Percentiles rank a stretch among this genome's conserved stretches.
These are phyloP conservation scores for Fraxinus baroniana DNA, from an alignment of 305 asterid species.

Conservation along the genomic window DNA sequence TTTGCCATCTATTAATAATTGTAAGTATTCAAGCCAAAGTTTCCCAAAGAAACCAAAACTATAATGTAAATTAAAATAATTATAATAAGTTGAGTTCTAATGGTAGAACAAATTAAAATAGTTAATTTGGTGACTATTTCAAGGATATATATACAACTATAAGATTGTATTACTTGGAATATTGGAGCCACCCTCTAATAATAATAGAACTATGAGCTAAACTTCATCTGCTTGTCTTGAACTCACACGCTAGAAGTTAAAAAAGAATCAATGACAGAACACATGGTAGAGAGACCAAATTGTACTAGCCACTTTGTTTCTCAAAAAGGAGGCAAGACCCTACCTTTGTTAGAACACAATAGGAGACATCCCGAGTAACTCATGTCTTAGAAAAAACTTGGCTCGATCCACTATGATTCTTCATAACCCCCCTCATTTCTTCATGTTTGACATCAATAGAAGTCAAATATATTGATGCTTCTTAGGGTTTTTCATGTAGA, in stretches of 20 bases:
- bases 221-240: not conserved
- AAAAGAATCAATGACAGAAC: not conserved
- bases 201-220: not conserved
- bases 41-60: not conserved
- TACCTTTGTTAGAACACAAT: not conserved
- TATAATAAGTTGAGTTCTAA: not conserved
- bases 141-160: not conserved
- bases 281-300: not conserved
- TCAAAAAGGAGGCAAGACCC: not conserved
- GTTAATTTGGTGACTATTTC: not conserved
- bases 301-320: not conserved
- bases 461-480: not conserved
- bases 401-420: not conserved
- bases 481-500: not conserved
- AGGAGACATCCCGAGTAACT: not conserved
- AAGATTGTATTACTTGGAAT: not conserved
- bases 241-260: too few relatives aligned
- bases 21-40: not conserved
- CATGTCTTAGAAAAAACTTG: not conserved
- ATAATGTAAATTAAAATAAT: not conserved
- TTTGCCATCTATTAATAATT: not conserved
- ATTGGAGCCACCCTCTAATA: not conserved
- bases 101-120: not conserved
- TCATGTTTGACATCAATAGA: not conserved
- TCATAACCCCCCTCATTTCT: not conserved